These are phyloP conservation scores for Extremus antarcticus DNA, from an alignment of 495 filamentous ascomycete genomes.

Conservation along the genomic window DNA sequence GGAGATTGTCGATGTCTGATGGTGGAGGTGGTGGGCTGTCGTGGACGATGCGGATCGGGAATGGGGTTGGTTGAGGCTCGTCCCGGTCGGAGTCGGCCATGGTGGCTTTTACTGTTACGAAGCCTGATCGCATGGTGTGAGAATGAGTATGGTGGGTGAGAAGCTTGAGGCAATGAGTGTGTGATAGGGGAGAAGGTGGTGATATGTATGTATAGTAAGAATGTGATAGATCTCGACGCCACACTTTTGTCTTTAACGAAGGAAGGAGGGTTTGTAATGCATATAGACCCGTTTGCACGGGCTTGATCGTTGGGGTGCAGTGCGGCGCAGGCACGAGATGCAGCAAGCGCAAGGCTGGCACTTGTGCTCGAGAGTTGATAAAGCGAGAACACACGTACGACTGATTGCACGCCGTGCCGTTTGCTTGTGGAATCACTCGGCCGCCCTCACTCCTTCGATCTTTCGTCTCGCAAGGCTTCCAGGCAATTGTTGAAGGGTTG, in stretches of 20 bases:
- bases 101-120: not conserved
- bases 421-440: not conserved
- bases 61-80: conserved; percentile 11
- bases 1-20: not conserved
- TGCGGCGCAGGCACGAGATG: not conserved
- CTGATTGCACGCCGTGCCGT: not conserved
- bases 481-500: not conserved
- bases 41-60: conserved; percentile 5
- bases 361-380: not conserved
- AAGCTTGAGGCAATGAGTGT: too few relatives aligned
- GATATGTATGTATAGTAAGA: too few relatives aligned
- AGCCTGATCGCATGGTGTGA: not conserved
- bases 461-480: not conserved
- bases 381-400: not conserved
- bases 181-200: too few relatives aligned
- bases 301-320: not conserved
- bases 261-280: not conserved
- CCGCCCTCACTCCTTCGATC: not conserved
- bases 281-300: not conserved
- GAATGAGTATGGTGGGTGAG: too few relatives aligned
- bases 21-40: not conserved
- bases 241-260: too few relatives aligned
- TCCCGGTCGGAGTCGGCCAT: conserved; percentile 9
- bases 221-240: too few relatives aligned
- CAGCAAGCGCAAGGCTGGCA: not conserved